Evolutionary conservation across 331 rosid species (phyloP), one percentile per base, ranked within the genome.

Genomic region (Malus hybrid): DNA sequence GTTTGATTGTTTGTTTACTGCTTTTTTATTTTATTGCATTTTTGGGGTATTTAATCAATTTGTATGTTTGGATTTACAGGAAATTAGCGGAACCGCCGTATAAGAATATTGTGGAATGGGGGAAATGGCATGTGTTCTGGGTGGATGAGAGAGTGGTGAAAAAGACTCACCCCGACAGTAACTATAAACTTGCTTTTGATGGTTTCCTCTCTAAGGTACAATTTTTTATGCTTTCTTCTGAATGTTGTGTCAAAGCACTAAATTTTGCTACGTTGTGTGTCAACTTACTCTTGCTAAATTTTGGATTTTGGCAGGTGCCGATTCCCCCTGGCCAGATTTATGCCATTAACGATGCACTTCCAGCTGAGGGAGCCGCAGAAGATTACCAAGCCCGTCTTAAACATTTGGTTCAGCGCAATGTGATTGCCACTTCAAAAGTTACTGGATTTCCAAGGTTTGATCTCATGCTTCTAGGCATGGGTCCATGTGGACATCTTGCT

Each of bases 81-180:
- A 91, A 91, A 78, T 66, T 93, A 26, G 34, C 83, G 82, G 96
- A 93, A 72, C 78, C 92, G 11, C 98, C 93, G 1, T 87, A 88
- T 73, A 66, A 77, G 70, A 96, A 93, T 79, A 55, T 89, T 24
- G 78, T 93, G 78, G 96, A 91, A 29, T 93, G 96, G 98, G 75
- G 79, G 18, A 91, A 82, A 73, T 93, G 98, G 98, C 97, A 89
- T 61, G 88, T 91, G 63, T 91, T 93, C 73, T 93, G 97, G 98
- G 84, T 85, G 57, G 98, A 93, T 72, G 97, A 93, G 82, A 88
- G 97, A 80, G 96, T 93, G 28, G 96, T 91, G 75, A 93, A 97
- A 0, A 91, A 85, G 85, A 83, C 86, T 85, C 93, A 93, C 18
- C 89, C 72, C 48, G 98, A 93, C 63, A 91, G n/a, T n/a, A n/a